Evolutionary conservation across 192 early-diverging fungal species (phyloP), one percentile per base, ranked within the genome.

Genomic region (Linnemannia exigua): DNA sequence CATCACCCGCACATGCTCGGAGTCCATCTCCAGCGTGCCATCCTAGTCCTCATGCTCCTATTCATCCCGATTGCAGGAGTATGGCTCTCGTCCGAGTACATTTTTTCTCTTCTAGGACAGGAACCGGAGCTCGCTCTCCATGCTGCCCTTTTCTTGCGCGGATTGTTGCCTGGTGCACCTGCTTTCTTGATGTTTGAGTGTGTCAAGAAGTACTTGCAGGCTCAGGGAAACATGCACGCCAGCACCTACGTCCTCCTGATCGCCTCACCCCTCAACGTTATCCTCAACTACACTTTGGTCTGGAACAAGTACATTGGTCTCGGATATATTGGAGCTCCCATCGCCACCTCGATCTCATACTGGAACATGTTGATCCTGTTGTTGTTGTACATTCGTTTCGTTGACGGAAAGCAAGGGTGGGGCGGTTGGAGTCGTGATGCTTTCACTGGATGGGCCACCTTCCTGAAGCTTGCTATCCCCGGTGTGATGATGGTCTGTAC

Each of bases 181-280:
- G 93, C 96, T 14, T 92, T 89, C 87, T 86, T 98, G 82, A 88
- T 91, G 4, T 94, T 94, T 89, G 97, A 98, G 77, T 95, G 94
- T 77, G 76, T 97, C 50, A 95, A 96, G 82, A 91, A 95, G 72
- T 98, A 92, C 78, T 87, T 98, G 33, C 96, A 97, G 77, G 93
- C 94, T 5, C 97, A 98, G 89, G 97, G 84, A 19, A 87, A 80
- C 78, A 97, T 98, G 97, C 89, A 94, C 33, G 95, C 94, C 0
- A 91, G 90, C 44, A 95, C 96, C 46, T 89, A 88, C 51, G 91
- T 97, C 31, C 88, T 96, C 41, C 69, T 93, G 25, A 80, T 93
- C 52, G 92, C 92, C 5, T 69, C 94, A 37, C 95, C 95, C 1
- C 46, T 96, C 54, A 96, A 96, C 76, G 76, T 94, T 0, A 51